These are phyloP conservation scores for Puccinia horiana DNA, from an alignment of 1,284 basidiomycete species.

Conservation along the genomic window DNA sequence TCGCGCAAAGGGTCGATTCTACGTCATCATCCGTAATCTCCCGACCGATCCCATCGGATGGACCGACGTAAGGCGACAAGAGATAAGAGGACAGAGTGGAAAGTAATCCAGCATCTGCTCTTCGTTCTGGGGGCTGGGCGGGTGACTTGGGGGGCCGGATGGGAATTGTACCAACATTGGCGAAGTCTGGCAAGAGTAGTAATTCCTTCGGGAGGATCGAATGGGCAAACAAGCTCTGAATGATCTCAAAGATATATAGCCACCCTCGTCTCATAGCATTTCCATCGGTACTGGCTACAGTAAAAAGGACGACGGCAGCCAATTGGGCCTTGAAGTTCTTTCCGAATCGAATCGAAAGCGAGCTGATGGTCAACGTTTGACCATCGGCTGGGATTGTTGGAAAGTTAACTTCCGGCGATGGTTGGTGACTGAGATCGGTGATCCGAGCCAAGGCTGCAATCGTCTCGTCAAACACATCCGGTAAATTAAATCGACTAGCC, in stretches of 20 bases:
- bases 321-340: constrained; percentile 94
- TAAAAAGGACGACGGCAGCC: constrained; percentile 94
- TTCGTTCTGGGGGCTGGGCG: constrained; percentile 65
- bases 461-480: constrained; percentile 95
- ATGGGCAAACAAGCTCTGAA: constrained; percentile 91
- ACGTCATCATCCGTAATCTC: constrained; percentile 76
- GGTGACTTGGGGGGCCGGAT: constrained; percentile 71
- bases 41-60: constrained; percentile 52
- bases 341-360: constrained; percentile 88
- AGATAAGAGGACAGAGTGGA: constrained; percentile 94
- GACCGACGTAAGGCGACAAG: constrained; percentile 82
- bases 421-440: constrained; percentile 53
- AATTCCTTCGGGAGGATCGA: constrained; percentile 82
- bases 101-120: constrained; percentile 83
- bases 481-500: constrained; percentile 81
- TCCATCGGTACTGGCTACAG: constrained; percentile 96
- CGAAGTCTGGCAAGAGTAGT: constrained; percentile 95
- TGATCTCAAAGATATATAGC: constrained; percentile 90
- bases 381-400: constrained; percentile 91
- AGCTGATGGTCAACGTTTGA: constrained; percentile 83
- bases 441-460: constrained; percentile 81
- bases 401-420: constrained; percentile 65
- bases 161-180: constrained; percentile 85
- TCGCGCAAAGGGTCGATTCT: constrained; percentile 89
- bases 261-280: constrained; percentile 91